Evolutionary conservation across 2,329 filamentous ascomycete genomes (phyloP), one percentile per base, ranked within the genome.

Genomic region (Exophiala sp.): DNA sequence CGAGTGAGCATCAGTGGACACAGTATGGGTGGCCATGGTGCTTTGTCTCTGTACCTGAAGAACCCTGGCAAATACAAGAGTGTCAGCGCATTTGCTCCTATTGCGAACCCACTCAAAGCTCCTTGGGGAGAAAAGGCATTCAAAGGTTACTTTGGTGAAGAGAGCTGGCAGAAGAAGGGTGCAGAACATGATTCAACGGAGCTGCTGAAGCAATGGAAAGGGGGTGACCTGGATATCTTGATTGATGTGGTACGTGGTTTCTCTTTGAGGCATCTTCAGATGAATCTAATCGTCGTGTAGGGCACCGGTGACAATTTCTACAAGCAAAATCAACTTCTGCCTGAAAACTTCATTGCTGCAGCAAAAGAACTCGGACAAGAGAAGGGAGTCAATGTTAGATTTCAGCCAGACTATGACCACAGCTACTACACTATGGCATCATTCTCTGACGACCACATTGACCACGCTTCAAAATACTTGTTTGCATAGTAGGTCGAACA

Each of bases 101-200:
- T 97, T 65, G 73, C 85, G 47, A 97, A 97, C 76, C 94, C 92
- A 1, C 78, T 79, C 58, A 83, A 86, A 63, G 95, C 89, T 66
- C 89, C 89, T 1, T 99, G 94, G 94, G 94, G 94, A 29, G 80
- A 95, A 71, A 99, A 99, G 81, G 94, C 94, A 0, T 97, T 99
- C 70, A 74, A 74, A 24, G 92, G 94, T 5, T 99, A 99, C 75
- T 82, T 99, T 42, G 92, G 94, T 14, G 83, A 83, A 42, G 75
- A 81, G 12, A 80, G 91, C 59, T 79, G 82, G 65, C 67, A 69
- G 66, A 81, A 84, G 57, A 85, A 81, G 71, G 97, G 94, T 90
- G 87, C 87, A 71, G 83, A 85, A 72, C 89, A 96, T 70, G 94
- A 99, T 70, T 90, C 94, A 4, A 95, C 91, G 0, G 91, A 96